Base-by-base conservation (phyloP, 441 rosid genomes). In the Adansonia gregorii region DNA sequence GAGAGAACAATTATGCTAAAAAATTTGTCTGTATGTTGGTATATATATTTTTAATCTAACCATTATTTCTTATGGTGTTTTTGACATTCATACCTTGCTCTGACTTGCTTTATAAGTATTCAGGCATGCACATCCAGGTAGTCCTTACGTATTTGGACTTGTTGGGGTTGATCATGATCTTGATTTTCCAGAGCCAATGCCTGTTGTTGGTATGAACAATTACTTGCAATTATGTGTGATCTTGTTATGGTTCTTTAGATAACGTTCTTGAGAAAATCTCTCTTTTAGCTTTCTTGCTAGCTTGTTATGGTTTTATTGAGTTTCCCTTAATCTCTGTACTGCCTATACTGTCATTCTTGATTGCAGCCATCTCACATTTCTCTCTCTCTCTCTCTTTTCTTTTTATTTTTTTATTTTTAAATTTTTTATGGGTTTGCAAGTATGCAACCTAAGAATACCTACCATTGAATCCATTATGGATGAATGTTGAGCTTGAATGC, bases 41-140 rank as follows among this genome's bases (percentile, higher is more conserved):
- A 27, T 31, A 51, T 14, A 41, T 61, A 55, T n/a, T 2, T 46
- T 68, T 52, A 49, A 51, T 51, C 19, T 49, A 48, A n/a, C n/a
- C 22, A 46, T 17, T 67, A 76, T 52, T 56, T 6, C 43, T 51
- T 74, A 6, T 15, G 8, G 22, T 45, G 77, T 73, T 73, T 72
- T 59, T 51, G 15, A 70, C 41, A 51, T 27, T 74, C 31, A 22
- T 64, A 71, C 64, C 75, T 75, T 71, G 75, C 75, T 82, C 88
- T 86, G 83, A 90, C 87, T 77, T 84, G 76, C 78, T 74, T 59
- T 83, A 75, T 83, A 80, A 63, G 73, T 78, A 77, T 87, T 60
- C 85, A 97, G 99, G 95, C 99, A 97, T 90, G 97, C 99, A 77
- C 98, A 92, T 91, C 98, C 99, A 49, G 99, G 99, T 75, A 97